A percentile compares a stretch with the other conserved stretches of the same genome.
These are phyloP conservation scores for Bolboschoenoplectus hybrid DNA, from an alignment of 202 grass and related monocot genomes.

Conservation along the genomic window DNA sequence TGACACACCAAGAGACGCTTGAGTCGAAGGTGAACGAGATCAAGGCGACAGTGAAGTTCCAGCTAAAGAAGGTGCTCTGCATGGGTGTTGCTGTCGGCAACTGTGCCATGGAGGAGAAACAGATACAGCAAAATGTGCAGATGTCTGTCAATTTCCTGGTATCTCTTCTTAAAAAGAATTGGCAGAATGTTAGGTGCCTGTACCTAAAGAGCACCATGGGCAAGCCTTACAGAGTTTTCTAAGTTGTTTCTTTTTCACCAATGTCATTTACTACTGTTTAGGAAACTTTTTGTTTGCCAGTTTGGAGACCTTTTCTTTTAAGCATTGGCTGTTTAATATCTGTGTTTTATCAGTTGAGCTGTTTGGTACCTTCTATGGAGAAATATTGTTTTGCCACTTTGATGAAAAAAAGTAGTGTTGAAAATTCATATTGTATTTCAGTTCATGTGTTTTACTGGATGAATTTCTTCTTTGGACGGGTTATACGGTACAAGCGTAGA, in stretches of 20 bases:
- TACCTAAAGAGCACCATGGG: slow-evolving; percentile 95
- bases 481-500: no score
- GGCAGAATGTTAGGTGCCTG: slow-evolving; percentile 89
- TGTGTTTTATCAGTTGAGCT: slow-evolving; percentile 6
- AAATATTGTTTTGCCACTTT: background rate
- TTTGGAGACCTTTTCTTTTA: background rate
- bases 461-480: no score
- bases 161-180: slow-evolving; percentile 81
- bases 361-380: slow-evolving; percentile 1
- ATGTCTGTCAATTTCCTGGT: slow-evolving; percentile 90
- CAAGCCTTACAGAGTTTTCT: slow-evolving; percentile 60
- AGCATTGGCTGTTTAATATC: slow-evolving; percentile 5
- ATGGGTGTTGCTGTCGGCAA: slow-evolving; percentile 93
- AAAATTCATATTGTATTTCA: background rate
- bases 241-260: slow-evolving; percentile 31
- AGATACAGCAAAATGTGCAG: slow-evolving; percentile 75
- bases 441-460: no score
- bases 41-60: slow-evolving; percentile 87
- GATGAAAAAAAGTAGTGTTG: background rate
- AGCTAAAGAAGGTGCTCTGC: slow-evolving; percentile 87
- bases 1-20: slow-evolving; percentile 66
- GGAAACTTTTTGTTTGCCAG: background rate
- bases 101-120: slow-evolving; percentile 78
- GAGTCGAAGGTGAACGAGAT: slow-evolving; percentile 82
- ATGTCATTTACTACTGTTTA: background rate